These are phyloP conservation scores for Lactifluus pinguis DNA, from an alignment of 768 basidiomycete species.

Conservation along the genomic window DNA sequence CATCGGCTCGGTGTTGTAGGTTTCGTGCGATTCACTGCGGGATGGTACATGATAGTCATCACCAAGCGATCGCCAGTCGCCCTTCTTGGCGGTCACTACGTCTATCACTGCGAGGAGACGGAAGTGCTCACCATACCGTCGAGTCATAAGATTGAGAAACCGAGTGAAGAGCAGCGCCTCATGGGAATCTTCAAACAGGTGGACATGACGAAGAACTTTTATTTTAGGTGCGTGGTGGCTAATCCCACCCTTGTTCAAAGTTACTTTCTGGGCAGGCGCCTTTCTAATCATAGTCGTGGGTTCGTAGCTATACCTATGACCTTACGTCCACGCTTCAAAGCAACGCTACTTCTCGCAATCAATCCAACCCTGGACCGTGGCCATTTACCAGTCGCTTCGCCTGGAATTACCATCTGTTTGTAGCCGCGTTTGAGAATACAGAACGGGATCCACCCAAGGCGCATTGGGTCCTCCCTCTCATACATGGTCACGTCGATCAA, in stretches of 20 bases:
- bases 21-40: conserved; percentile 88
- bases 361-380: conserved; percentile 38
- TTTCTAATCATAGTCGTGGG: background rate
- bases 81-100: conserved; percentile 87
- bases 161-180: conserved; percentile 80
- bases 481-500: conserved; percentile 97
- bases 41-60: conserved; percentile 92
- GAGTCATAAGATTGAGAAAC: conserved; percentile 79
- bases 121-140: conserved; percentile 71
- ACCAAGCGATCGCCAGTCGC: conserved; percentile 88
- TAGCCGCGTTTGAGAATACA: conserved; percentile 48
- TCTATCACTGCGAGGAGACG: conserved; percentile 92
- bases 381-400: conserved; percentile 82
- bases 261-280: background rate
- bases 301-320: conserved; percentile 84
- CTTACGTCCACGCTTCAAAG: conserved; percentile 92
- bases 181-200: conserved; percentile 93
- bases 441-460: conserved; percentile 38
- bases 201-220: conserved; percentile 98
- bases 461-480: conserved; percentile 83
- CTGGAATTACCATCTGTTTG: conserved; percentile 90
- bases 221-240: conserved; percentile 62
- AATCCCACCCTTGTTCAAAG: too few relatives aligned
- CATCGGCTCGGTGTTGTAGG: conserved; percentile 35
- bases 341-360: conserved; percentile 62